These are phyloP conservation scores for Prunus armeniaca DNA, from an alignment of 306 rosid genomes.

Conservation along the genomic window DNA sequence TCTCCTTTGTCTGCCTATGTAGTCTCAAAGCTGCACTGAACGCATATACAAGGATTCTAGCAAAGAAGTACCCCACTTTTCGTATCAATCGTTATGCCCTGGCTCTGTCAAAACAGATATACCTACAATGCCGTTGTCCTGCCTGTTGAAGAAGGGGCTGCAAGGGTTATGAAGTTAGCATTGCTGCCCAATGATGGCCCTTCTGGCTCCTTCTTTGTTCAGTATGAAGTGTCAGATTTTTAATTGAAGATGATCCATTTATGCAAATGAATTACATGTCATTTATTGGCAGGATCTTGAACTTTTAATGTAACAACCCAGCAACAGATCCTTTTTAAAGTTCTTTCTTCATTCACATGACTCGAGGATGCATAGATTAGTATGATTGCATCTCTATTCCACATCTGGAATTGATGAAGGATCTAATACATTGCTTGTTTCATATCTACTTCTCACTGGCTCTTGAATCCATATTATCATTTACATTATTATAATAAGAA, in stretches of 20 bases:
- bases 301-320: no score
- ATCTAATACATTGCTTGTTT: no score
- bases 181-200: slow-evolving; percentile 30
- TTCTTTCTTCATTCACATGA: no score
- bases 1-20: slow-evolving; percentile 7
- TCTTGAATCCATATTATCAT: no score
- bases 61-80: slow-evolving; percentile 29
- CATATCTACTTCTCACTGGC: no score
- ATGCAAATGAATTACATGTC: no score
- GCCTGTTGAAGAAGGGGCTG: slow-evolving; percentile 41
- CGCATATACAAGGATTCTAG: slow-evolving; percentile 40
- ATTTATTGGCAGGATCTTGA: no score
- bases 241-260: neutral
- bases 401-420: no score
- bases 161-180: slow-evolving; percentile 37
- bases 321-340: no score
- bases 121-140: slow-evolving; percentile 28
- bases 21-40: slow-evolving; percentile 39
- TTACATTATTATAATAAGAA: no score
- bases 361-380: no score
- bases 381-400: no score
- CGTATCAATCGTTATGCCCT: slow-evolving; percentile 41
- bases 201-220: slow-evolving; percentile 35
- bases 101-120: slow-evolving; percentile 36
- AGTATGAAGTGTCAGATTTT: slow-evolving; percentile 30